Evolutionary conservation across 176 grass and related monocot genomes (phyloP).

Genomic region (Microstegium vimineum): DNA sequence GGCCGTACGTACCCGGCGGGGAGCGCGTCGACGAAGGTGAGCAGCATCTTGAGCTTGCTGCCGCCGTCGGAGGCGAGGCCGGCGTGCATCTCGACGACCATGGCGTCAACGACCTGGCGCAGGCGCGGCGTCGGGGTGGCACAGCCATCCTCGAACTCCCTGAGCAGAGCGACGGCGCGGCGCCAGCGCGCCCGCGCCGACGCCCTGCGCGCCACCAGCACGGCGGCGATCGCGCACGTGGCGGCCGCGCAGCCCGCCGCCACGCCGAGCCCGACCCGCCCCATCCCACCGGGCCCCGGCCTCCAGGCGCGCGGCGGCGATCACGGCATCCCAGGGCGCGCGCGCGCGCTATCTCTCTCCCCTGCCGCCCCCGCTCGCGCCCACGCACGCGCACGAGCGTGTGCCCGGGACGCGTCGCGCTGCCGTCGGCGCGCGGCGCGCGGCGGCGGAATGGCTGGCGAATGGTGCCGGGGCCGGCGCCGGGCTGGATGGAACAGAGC

Average conservation of each 20-base stretch:
- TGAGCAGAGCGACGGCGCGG: slow-evolving; percentile 47
- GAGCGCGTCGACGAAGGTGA: slow-evolving; percentile 67
- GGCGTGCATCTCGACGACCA: slow-evolving; percentile 86
- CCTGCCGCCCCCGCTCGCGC: background rate
- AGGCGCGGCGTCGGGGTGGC: slow-evolving; percentile 54
- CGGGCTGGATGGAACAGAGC: slow-evolving; percentile 40
- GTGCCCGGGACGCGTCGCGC: background rate
- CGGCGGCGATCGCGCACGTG: slow-evolving; percentile 75
- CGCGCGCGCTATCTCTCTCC: background rate
- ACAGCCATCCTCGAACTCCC: slow-evolving; percentile 67
- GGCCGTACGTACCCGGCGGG: slow-evolving; percentile 53
- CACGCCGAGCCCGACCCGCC: slow-evolving; percentile 52
- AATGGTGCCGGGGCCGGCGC: slow-evolving; percentile 1
- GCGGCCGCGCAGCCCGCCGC: slow-evolving; percentile 59
- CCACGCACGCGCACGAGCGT: background rate
- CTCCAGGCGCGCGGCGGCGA: background rate
- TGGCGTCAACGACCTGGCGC: slow-evolving; percentile 71
- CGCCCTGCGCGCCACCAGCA: slow-evolving; percentile 46
- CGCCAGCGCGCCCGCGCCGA: slow-evolving; percentile 49
- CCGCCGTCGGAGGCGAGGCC: slow-evolving; percentile 70
- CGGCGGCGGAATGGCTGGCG: slow-evolving; percentile 44
- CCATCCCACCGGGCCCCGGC: slow-evolving; percentile 18
- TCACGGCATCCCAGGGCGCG: slow-evolving; percentile 11
- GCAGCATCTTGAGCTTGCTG: slow-evolving; percentile 93
- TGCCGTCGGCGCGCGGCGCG: slow-evolving; percentile 6